Evolutionary conservation across 345 rosid genomes (phyloP), one percentile per base, ranked within the genome.

Genomic region (Limnanthes douglasii): DNA sequence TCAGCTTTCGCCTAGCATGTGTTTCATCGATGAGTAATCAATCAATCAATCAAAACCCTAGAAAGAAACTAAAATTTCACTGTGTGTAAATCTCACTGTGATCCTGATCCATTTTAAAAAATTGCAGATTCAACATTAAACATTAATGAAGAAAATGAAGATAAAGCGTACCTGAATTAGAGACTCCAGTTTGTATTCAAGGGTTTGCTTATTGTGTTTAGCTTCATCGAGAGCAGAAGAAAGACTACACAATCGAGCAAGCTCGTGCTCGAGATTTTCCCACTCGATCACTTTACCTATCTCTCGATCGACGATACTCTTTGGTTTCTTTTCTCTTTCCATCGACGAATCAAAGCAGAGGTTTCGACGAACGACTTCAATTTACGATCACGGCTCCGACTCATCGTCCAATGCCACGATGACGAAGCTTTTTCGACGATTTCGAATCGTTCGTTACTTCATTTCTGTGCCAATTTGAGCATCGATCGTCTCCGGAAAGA

Each of bases 181-280:
- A 45, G 83, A 64, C 22, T 59, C 70, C 37, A 90, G 85, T 43
- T 70, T 75, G 1, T 53, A 57, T 15, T 70, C 53, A 2, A 90
- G 66, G 45, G 3, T 38, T 37, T 31, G 72, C 59, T 78, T 84
- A 65, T 56, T 80, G 37, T 73, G 62, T 19, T 67, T 52, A 15
- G 82, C 75, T 65, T 71, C 77, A 36, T 53, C 47, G 12, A 90
- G 66, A 30, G 96, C 85, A 27, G 88, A 77, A 37, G 76, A 74
- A 27, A 90, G 86, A 58, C 96, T 84, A 66, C 83, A 70, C 51
- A 84, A 45, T 40, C 93, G 55, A 20, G 98, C 69, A 11, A 69
- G 76, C 64, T 90, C 94, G 26, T 73, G 72, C 41, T 85, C 85
- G 63, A 72, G 84, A 57, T 84, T 96, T 60, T 85, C 94, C 98